Evolutionary conservation across 495 filamentous ascomycete genomes (phyloP).

Genomic region (Talaromyces liani): DNA sequence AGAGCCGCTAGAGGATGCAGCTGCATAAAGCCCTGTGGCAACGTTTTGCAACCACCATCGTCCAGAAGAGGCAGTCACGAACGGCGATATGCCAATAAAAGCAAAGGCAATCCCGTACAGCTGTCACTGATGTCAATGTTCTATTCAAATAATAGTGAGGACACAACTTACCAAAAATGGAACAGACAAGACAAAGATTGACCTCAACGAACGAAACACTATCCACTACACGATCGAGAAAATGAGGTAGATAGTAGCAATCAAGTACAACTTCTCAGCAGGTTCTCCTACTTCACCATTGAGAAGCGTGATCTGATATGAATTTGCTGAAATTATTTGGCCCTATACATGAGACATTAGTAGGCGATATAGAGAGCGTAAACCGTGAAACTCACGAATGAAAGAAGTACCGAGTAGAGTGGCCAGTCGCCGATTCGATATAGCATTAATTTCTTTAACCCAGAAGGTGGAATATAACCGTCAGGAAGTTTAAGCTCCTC

Average conservation of each 20-base stretch:
- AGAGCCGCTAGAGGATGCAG: constrained; percentile 51
- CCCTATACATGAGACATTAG: constrained; percentile 21
- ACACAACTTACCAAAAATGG: constrained; percentile 41
- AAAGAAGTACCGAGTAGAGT: constrained; percentile 55
- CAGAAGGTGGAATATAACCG: constrained; percentile 46
- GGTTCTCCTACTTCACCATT: constrained; percentile 52
- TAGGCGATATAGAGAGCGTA: background rate
- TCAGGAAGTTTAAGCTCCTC: constrained; percentile 38
- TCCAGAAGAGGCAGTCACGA: constrained; percentile 17
- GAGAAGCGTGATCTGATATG: constrained; percentile 61
- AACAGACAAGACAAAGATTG: constrained; percentile 47
- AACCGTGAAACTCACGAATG: constrained; percentile 29
- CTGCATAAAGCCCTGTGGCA: constrained; percentile 53
- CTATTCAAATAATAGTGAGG: background rate
- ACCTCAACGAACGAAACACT: constrained; percentile 48
- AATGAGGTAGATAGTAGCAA: constrained; percentile 54
- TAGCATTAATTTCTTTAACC: constrained; percentile 33
- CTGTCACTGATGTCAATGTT: background rate
- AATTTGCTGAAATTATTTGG: constrained; percentile 61
- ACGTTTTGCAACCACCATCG: constrained; percentile 47
- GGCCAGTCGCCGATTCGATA: constrained; percentile 49
- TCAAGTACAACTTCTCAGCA: constrained; percentile 54
- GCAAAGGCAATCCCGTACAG: constrained; percentile 51
- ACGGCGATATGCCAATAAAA: constrained; percentile 39
- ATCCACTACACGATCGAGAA: constrained; percentile 58